Conservation (phyloP, 2,329 filamentous ascomycete species). For the Bipolaris victoriae region DNA sequence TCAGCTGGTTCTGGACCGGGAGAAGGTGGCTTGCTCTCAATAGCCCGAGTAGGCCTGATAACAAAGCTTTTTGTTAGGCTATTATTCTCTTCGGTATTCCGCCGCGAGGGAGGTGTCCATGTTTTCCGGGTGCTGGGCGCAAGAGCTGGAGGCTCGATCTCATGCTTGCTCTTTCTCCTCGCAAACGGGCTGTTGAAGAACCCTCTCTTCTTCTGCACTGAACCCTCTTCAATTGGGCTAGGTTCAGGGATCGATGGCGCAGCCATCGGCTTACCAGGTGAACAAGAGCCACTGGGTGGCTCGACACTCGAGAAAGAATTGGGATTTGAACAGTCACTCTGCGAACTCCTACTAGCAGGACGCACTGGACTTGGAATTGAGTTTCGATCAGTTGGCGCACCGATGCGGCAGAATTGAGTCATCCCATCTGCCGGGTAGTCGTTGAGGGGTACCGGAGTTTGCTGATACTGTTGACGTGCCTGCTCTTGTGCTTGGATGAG, state of each 20-base stretch:
- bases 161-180: slow-evolving; percentile 84
- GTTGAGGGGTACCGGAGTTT: slow-evolving; percentile 80
- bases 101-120: slow-evolving; percentile 56
- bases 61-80: slow-evolving; percentile 50
- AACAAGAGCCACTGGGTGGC: slow-evolving; percentile 73
- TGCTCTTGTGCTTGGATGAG: slow-evolving; percentile 47
- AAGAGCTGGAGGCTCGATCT: slow-evolving; percentile 66
- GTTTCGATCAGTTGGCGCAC: slow-evolving; percentile 71
- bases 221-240: slow-evolving; percentile 44
- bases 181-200: slow-evolving; percentile 93
- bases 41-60: slow-evolving; percentile 35
- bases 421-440: slow-evolving; percentile 94
- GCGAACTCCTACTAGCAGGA: slow-evolving; percentile 83
- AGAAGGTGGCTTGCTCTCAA: slow-evolving; percentile 43
- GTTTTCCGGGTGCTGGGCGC: slow-evolving; percentile 57
- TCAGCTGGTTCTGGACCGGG: slow-evolving; percentile 79
- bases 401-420: slow-evolving; percentile 92
- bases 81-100: slow-evolving; percentile 47
- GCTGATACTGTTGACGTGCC: slow-evolving; percentile 48
- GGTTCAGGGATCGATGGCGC: slow-evolving; percentile 28
- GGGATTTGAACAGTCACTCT: slow-evolving; percentile 88
- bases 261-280: slow-evolving; percentile 68
- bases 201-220: slow-evolving; percentile 74
- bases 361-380: slow-evolving; percentile 71
- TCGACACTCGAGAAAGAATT: slow-evolving; percentile 90